Base-by-base conservation (phyloP, 495 filamentous ascomycete species). In the Neurospora sp. region DNA sequence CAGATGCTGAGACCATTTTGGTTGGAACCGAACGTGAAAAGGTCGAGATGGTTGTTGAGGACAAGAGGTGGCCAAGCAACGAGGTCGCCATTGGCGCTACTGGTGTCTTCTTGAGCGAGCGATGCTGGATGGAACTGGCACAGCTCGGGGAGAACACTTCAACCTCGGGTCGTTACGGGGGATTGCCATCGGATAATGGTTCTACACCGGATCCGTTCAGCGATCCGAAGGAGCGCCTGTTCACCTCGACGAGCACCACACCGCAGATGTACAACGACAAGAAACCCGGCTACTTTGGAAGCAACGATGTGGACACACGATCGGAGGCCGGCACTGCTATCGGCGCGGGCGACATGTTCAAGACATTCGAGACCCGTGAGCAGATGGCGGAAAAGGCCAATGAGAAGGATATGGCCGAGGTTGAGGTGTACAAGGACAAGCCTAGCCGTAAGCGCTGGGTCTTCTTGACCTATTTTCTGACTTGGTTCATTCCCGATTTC, bases 371-470 rank as follows among this genome's bases (percentile, higher is more conserved):
- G 74, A 97, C 93, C 4, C 87, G 91, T 70, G 90, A 96, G 80
- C 91, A 96, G 80, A 94, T 98, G 92, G 92, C 94, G 4, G 94
- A 98, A 79, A 96, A 97, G 70, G 94, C 92, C 74, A 95, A 97
- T 75, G 92, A 96, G 71, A 93, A 93, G 79, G 89, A 93, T 37
- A 90, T 98, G 85, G 87, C 91, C 68, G 94, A 97, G 82, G 92
- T 98, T 7, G 96, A 98, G 72, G 92, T 93, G 73, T 85, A 90
- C 70, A 86, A 86, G 22, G 89, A 92, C 71, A 94, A 92, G 61
- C 85, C 89, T n/a, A 91, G 89, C 73, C 92, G 96, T 76, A 95
- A 94, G 81, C 89, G 96, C 71, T 99, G 96, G 96, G 87, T 99
- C 71, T 90, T 91, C 74, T 70, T 97, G n/a, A 93, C 97, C 45